Conservation (phyloP, 805 yeast genomes). For the Saturnispora ahearnii region DNA sequence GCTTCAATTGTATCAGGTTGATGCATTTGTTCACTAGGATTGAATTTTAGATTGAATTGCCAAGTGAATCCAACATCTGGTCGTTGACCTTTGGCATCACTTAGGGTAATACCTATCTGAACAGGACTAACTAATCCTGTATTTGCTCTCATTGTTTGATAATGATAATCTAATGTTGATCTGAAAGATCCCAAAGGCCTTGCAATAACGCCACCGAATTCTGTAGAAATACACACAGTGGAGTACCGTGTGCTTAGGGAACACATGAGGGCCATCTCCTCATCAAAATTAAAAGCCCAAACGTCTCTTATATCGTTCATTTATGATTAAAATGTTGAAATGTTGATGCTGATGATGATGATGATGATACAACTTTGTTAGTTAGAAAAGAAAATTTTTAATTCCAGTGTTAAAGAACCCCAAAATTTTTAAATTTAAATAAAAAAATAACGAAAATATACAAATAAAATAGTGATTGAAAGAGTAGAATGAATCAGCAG, state of each 20-base stretch:
- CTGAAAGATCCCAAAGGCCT: constrained; percentile 92
- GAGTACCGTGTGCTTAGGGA: constrained; percentile 13
- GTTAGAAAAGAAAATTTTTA: too few relatives aligned
- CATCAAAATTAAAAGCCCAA: constrained; percentile 61
- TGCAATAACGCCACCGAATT: constrained; percentile 92
- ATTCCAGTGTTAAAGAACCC: too few relatives aligned
- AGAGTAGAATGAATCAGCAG: too few relatives aligned
- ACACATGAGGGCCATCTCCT: constrained; percentile 43
- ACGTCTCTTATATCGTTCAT: constrained; percentile 45
- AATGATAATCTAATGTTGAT: constrained; percentile 86
- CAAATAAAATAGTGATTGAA: too few relatives aligned
- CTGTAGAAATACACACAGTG: constrained; percentile 71
- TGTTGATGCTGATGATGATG: neutral
- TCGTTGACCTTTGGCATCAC: constrained; percentile 53
- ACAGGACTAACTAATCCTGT: constrained; percentile 79
- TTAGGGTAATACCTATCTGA: constrained; percentile 73
- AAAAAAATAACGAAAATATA: too few relatives aligned
- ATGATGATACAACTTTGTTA: neutral
- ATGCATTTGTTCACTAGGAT: constrained; percentile 70
- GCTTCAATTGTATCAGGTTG: constrained; percentile 77
- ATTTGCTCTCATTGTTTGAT: constrained; percentile 88
- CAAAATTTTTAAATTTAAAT: too few relatives aligned
- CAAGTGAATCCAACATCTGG: constrained; percentile 72
- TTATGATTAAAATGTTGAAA: neutral
- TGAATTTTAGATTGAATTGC: constrained; percentile 91